Evolutionary conservation across 371 early-diverging fungal genomes (phyloP).

Genomic region (Rhizopus arrhizus): DNA sequence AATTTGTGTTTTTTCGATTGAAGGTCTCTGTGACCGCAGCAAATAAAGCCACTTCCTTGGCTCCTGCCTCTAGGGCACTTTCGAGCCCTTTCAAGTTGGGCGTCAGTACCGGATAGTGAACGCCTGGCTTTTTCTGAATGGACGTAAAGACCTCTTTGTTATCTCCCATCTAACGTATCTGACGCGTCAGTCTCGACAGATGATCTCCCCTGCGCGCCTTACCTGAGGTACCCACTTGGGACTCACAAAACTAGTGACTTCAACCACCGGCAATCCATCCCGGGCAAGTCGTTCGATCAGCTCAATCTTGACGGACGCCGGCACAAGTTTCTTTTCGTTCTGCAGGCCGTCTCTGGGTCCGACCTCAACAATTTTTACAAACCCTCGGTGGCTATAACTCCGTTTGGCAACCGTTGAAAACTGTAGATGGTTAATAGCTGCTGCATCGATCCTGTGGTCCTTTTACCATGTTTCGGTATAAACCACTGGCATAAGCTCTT

Average conservation of each 20-base stretch:
- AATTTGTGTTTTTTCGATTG: conserved; percentile 90
- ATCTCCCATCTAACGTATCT: conserved; percentile 76
- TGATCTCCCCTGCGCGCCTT: conserved; percentile 4
- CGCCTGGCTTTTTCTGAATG: conserved; percentile 63
- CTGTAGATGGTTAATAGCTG: too few species aligned
- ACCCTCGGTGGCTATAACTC: conserved; percentile 1
- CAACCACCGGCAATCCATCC: conserved; percentile 86
- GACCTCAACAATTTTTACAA: conserved; percentile 87
- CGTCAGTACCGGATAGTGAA: conserved; percentile 87
- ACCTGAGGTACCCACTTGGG: conserved; percentile 98
- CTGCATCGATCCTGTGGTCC: too few species aligned
- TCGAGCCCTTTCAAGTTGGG: conserved; percentile 92
- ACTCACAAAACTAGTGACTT: conserved; percentile 93
- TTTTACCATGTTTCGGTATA: too few species aligned
- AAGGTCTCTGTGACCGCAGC: conserved; percentile 91
- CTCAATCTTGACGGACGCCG: conserved; percentile 79
- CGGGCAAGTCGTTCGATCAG: conserved; percentile 83
- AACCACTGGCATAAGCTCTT: too few species aligned
- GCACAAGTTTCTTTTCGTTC: conserved; percentile 86
- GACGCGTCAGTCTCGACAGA: too few species aligned
- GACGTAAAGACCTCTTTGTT: conserved; percentile 72
- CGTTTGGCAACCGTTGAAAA: too few species aligned
- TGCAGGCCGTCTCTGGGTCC: conserved; percentile 97
- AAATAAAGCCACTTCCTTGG: conserved; percentile 91
- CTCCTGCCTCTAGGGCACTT: conserved; percentile 76